Conservation (phyloP, 805 yeast species). For the Ogataea trehalophila region DNA sequence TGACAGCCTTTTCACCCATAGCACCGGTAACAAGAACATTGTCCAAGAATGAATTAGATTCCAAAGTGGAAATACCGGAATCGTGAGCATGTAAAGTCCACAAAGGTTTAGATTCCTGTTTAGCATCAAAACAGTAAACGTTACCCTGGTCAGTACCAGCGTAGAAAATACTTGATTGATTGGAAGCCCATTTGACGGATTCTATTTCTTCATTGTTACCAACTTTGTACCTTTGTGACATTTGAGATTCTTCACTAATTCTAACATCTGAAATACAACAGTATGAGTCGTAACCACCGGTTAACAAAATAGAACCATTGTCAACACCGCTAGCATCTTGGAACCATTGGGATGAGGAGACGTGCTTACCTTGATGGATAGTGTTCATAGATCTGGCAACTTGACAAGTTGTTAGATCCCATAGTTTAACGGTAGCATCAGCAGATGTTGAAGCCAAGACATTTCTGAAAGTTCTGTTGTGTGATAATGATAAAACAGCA, state of each 20-base stretch:
- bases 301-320: conserved; percentile 64
- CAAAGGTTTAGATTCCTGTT: conserved; percentile 60
- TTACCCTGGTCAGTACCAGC: conserved; percentile 93
- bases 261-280: conserved; percentile 84
- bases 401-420: conserved; percentile 77
- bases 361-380: conserved; percentile 75
- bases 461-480: conserved; percentile 75
- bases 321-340: conserved; percentile 28
- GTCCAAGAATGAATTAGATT: conserved; percentile 58
- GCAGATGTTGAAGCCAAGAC: conserved; percentile 94
- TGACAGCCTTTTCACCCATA: conserved; percentile 81
- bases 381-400: conserved; percentile 73
- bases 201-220: conserved; percentile 71
- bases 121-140: conserved; percentile 82
- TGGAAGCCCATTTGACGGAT: conserved; percentile 65
- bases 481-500: conserved; percentile 84
- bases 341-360: conserved; percentile 88
- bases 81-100: conserved; percentile 99
- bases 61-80: conserved; percentile 81
- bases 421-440: conserved; percentile 87
- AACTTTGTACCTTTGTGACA: conserved; percentile 63
- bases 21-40: conserved; percentile 84
- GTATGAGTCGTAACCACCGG: conserved; percentile 92
- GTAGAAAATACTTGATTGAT: conserved; percentile 49
- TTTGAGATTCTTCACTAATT: conserved; percentile 51